Conservation (phyloP, 1,284 basidiomycete species). For the Pascua guehoae region DNA sequence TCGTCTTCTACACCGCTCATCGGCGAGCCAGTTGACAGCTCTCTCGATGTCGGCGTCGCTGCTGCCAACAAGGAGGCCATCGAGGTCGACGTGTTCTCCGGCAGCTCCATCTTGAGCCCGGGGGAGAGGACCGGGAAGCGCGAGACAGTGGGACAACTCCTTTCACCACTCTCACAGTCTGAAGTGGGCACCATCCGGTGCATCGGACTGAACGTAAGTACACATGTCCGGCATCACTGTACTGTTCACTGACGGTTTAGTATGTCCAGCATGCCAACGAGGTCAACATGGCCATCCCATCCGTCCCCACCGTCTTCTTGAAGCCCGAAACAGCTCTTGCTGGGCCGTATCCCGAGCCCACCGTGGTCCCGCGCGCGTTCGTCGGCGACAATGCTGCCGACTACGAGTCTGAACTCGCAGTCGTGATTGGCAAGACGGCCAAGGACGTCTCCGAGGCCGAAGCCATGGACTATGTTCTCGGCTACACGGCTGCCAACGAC, state of each 20-base stretch:
- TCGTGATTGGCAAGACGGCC: conserved; percentile 76
- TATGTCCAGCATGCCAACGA: conserved; percentile 49
- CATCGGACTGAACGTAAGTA: conserved; percentile 45
- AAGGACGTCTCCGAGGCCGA: conserved; percentile 73
- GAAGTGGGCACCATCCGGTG: conserved; percentile 47
- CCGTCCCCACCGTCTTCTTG: conserved; percentile 41
- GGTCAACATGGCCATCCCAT: conserved; percentile 33
- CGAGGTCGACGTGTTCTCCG: conserved; percentile 41
- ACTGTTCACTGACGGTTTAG: conserved; percentile 20
- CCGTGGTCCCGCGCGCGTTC: conserved; percentile 39
- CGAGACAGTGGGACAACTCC: conserved; percentile 31
- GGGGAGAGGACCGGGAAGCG: conserved; percentile 40
- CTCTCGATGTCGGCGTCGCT: conserved; percentile 49
- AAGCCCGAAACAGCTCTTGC: conserved; percentile 37
- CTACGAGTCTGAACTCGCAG: conserved; percentile 82
- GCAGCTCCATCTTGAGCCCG: conserved; percentile 34
- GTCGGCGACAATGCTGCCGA: conserved; percentile 72
- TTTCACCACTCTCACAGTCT: conserved; percentile 38
- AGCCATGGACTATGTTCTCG: conserved; percentile 76
- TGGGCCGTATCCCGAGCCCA: conserved; percentile 37
- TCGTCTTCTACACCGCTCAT: conserved; percentile 20
- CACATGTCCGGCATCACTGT: background rate
- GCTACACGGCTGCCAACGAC: conserved; percentile 52
- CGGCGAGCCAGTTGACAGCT: conserved; percentile 42
- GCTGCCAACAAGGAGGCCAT: conserved; percentile 26